These are phyloP conservation scores for Phytomonas serpens DNA, from an alignment of 208 protist genomes.

Conservation along the genomic window DNA sequence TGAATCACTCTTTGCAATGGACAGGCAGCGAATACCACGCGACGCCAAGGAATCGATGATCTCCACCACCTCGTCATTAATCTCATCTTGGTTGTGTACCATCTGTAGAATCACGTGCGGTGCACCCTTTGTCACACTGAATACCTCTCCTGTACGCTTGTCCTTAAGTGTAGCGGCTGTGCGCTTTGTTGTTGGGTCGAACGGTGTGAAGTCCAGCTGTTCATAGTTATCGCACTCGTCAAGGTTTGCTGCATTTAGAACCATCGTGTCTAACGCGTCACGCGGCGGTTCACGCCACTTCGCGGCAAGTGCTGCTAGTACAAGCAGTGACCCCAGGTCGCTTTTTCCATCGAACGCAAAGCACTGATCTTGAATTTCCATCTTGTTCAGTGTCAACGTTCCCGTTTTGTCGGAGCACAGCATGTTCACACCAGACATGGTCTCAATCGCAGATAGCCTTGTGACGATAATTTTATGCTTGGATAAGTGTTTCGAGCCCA, in stretches of 20 bases:
- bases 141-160: constrained; percentile 54
- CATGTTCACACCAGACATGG: constrained; percentile 85
- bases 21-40: constrained; percentile 69
- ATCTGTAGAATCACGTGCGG: constrained; percentile 78
- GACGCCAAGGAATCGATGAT: constrained; percentile 62
- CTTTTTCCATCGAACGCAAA: constrained; percentile 61
- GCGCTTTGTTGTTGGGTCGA: constrained; percentile 61
- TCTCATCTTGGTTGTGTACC: constrained; percentile 67
- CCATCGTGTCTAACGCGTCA: constrained; percentile 88
- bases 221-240: constrained; percentile 77
- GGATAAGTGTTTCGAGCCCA: constrained; percentile 89
- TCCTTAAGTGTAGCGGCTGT: constrained; percentile 55
- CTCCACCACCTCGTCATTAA: constrained; percentile 55
- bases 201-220: constrained; percentile 59
- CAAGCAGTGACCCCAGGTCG: constrained; percentile 49
- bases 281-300: constrained; percentile 88
- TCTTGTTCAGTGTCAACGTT: constrained; percentile 92
- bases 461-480: constrained; percentile 93
- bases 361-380: constrained; percentile 78
- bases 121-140: constrained; percentile 84
- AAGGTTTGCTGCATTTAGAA: constrained; percentile 59
- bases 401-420: constrained; percentile 95
- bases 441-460: constrained; percentile 89
- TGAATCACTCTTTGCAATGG: constrained; percentile 48
- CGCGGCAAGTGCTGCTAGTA: constrained; percentile 74